Evolutionary conservation across 2,329 filamentous ascomycete genomes (phyloP).

Genomic region (Paracoccidioides lutzii): DNA sequence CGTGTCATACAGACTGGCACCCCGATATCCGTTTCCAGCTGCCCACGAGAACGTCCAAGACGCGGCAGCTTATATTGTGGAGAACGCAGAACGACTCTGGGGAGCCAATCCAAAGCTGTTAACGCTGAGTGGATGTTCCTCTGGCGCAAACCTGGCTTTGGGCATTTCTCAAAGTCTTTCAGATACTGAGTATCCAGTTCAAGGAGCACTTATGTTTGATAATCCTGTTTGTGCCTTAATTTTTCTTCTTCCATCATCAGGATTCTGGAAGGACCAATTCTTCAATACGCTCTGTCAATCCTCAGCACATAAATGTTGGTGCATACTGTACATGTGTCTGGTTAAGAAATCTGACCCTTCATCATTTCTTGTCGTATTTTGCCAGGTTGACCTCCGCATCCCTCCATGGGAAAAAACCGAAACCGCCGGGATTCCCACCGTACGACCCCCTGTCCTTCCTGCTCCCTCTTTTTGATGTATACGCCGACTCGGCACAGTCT

Average conservation of each 20-base stretch:
- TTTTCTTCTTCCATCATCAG: neutral
- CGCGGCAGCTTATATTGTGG: conserved; percentile 28
- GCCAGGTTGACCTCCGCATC: conserved; percentile 27
- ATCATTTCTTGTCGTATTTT: neutral
- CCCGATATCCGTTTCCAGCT: conserved; percentile 30
- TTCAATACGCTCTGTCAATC: neutral
- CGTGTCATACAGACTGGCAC: conserved; percentile 31
- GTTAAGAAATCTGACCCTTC: neutral
- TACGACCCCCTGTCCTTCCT: conserved; percentile 30
- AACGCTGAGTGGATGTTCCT: conserved; percentile 34
- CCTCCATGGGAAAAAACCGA: conserved; percentile 31
- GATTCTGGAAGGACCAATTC: neutral
- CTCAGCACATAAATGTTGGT: neutral
- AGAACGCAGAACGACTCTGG: conserved; percentile 25
- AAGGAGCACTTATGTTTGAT: conserved; percentile 32
- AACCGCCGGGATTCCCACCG: conserved; percentile 21
- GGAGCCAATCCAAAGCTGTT: conserved; percentile 29
- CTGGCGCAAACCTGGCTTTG: conserved; percentile 35
- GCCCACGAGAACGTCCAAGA: conserved; percentile 34
- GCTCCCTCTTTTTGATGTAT: conserved; percentile 34
- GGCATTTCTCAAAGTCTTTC: conserved; percentile 17
- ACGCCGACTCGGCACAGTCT: conserved; percentile 20
- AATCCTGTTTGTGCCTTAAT: conserved; percentile 14
- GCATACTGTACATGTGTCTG: neutral
- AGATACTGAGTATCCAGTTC: conserved; percentile 18